Percentiles rank a stretch among this genome's conserved stretches.
phyloP scores from a whole-genome alignment of 257 asterid genomes.

The Linaria vulgaris region DNA sequence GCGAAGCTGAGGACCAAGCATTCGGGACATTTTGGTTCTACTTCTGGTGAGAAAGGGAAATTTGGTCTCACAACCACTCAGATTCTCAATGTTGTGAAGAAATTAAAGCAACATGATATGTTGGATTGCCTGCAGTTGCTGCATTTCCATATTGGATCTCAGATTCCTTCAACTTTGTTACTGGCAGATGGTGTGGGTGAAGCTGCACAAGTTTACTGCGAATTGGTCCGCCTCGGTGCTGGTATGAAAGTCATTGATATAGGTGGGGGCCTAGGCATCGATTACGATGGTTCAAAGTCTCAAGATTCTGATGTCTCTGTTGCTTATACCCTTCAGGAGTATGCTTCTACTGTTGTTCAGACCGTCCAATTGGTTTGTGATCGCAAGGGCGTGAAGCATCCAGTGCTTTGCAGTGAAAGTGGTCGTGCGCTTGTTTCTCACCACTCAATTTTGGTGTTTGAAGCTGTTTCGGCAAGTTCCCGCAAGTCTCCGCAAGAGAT shows the following conservation, averaged over 20 bases:
- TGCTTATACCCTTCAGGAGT: constrained; percentile 67
- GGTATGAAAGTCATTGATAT: constrained; percentile 73
- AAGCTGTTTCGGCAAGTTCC: constrained; percentile 66
- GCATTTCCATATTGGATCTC: constrained; percentile 96
- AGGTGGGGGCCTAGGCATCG: constrained; percentile 98
- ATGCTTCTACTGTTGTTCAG: constrained; percentile 82
- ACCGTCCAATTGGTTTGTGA: constrained; percentile 62
- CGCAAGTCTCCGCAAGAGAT: constrained; percentile 39
- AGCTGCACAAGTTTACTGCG: constrained; percentile 88
- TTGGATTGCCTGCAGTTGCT: constrained; percentile 86
- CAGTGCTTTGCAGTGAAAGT: constrained; percentile 86
- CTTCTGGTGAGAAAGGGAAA: constrained; percentile 95
- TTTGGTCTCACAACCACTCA: constrained; percentile 86
- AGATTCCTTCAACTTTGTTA: constrained; percentile 72
- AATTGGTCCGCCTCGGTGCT: constrained; percentile 85
- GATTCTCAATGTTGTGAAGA: constrained; percentile 79
- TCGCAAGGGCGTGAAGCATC: constrained; percentile 70
- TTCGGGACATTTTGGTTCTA: constrained; percentile 95
- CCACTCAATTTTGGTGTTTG: constrained; percentile 79
- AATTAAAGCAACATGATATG: constrained; percentile 59
- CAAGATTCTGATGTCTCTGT: constrained; percentile 78
- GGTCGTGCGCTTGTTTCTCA: constrained; percentile 97
- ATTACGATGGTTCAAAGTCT: constrained; percentile 89
- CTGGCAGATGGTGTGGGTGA: constrained; percentile 85
- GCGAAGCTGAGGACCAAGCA: constrained; percentile 96